Evolutionary conservation across 73 alveolate species (phyloP), one percentile per base, ranked within the genome.

Genomic region (Diophrys appendiculata): DNA sequence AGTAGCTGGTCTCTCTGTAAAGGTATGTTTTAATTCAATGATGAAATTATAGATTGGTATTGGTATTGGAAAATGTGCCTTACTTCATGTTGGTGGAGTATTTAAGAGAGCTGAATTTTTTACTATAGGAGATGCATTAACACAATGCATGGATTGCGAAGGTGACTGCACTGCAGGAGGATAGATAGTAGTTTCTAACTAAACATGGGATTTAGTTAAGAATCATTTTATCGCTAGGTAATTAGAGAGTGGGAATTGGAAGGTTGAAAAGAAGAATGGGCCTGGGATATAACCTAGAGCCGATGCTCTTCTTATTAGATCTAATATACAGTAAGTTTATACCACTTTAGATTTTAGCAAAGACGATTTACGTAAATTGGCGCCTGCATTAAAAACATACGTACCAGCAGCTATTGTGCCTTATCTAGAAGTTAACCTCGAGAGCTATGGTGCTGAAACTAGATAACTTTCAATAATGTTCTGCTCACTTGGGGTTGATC

Each of bases 401-500:
- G 96, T 96, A 0, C 99, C 99, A 31, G 96, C 98, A 56, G 98
- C 99, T 18, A 83, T 96, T 32, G 84, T 93, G 79, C 97, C 97
- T 77, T 96, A 96, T 83, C 79, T 96, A 54, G 98, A 96, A 74
- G 82, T 91, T 5, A 95, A 92, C 65, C 86, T 86, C 69, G 99
- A 94, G 72, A 72, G 76, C 76, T 96, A 94, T 94, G 90, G 98
- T 32, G 91, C 95, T 29, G 99, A 96, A 83, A 89, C 95, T 69
- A 86, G 99, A 82, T 73, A 90, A 75, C 92, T 92, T n/a, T 91
- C 98, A 24, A 90, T 95, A 24, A 88, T 96, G 97, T 94, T 92
- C 78, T 91, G 94, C n/a, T 92, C 93, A 90, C 84, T 96, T 33
- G 98, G 98, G 70, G 88, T 96, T 1, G 98, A 95, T 76, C 77